Conservation (phyloP, 371 early-diverging fungal species). For the Syncephalastrum monosporum region DNA sequence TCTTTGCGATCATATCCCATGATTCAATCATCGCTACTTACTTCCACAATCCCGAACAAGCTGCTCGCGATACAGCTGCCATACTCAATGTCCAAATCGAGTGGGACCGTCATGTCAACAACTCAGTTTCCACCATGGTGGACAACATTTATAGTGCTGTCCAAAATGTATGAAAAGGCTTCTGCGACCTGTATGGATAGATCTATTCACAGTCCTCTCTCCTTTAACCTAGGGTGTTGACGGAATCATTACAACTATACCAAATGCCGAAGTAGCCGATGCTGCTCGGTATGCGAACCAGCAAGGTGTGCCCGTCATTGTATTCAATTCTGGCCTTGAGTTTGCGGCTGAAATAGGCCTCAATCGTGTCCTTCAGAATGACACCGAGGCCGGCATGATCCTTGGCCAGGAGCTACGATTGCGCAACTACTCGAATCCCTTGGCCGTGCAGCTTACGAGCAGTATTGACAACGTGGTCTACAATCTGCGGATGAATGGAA, state of each 20-base stretch:
- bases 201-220: not conserved
- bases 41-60: constrained; percentile 28
- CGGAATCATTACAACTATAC: constrained; percentile 45
- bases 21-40: constrained; percentile 26
- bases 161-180: constrained; percentile 7
- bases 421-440: constrained; percentile 13
- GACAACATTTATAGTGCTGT: constrained; percentile 27
- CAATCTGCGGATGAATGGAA: constrained; percentile 2
- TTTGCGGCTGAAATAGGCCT: constrained; percentile 34
- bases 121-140: constrained; percentile 20
- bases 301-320: constrained; percentile 42
- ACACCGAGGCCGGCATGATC: constrained; percentile 31
- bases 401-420: constrained; percentile 35
- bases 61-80: constrained; percentile 42
- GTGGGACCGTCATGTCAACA: constrained; percentile 32
- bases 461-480: constrained; percentile 5
- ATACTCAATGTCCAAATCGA: constrained; percentile 29
- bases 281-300: constrained; percentile 32
- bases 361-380: constrained; percentile 47
- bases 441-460: constrained; percentile 12
- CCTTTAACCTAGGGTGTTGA: constrained; percentile 17
- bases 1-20: constrained; percentile 29
- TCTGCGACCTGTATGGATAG: not conserved
- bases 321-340: constrained; percentile 42
- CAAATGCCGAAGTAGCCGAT: constrained; percentile 30